phyloP scores from a whole-genome alignment of 805 yeast species.

The Lachancea sp. region DNA sequence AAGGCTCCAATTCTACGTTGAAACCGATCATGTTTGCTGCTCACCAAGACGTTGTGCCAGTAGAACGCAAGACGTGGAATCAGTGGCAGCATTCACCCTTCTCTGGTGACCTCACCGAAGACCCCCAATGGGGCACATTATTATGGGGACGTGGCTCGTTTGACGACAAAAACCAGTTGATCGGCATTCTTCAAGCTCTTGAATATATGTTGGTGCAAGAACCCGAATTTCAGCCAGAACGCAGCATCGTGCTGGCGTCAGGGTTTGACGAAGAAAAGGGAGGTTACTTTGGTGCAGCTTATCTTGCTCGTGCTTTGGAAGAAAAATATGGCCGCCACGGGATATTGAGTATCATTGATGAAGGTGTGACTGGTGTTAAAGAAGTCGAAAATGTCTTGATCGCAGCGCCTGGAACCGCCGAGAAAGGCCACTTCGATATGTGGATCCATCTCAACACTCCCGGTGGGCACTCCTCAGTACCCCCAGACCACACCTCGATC shows the following conservation, averaged over 20 bases:
- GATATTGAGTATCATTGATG: slow-evolving; percentile 58
- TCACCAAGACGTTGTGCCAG: slow-evolving; percentile 80
- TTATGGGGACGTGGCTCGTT: slow-evolving; percentile 71
- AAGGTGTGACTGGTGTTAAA: slow-evolving; percentile 42
- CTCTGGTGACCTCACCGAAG: slow-evolving; percentile 53
- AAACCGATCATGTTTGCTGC: slow-evolving; percentile 69
- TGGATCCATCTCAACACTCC: slow-evolving; percentile 34
- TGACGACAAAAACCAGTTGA: slow-evolving; percentile 64
- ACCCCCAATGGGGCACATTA: slow-evolving; percentile 41
- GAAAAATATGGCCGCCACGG: slow-evolving; percentile 54
- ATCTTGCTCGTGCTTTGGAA: slow-evolving; percentile 41
- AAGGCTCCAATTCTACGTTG: slow-evolving; percentile 44
- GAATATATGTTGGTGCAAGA: slow-evolving; percentile 43
- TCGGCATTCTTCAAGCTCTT: slow-evolving; percentile 55
- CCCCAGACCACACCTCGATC: slow-evolving; percentile 66
- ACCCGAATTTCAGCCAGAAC: slow-evolving; percentile 42
- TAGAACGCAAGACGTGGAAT: slow-evolving; percentile 46
- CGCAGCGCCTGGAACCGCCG: slow-evolving; percentile 48
- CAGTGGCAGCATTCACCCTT: slow-evolving; percentile 67
- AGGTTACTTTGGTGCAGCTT: slow-evolving; percentile 55
- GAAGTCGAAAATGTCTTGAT: slow-evolving; percentile 39
- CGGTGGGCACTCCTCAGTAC: slow-evolving; percentile 56
- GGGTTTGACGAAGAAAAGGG: slow-evolving; percentile 75
- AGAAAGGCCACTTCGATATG: slow-evolving; percentile 49
- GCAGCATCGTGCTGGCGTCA: slow-evolving; percentile 55